Evolutionary conservation across 805 yeast genomes (phyloP).

Genomic region (Kluyveromyces starmeri): DNA sequence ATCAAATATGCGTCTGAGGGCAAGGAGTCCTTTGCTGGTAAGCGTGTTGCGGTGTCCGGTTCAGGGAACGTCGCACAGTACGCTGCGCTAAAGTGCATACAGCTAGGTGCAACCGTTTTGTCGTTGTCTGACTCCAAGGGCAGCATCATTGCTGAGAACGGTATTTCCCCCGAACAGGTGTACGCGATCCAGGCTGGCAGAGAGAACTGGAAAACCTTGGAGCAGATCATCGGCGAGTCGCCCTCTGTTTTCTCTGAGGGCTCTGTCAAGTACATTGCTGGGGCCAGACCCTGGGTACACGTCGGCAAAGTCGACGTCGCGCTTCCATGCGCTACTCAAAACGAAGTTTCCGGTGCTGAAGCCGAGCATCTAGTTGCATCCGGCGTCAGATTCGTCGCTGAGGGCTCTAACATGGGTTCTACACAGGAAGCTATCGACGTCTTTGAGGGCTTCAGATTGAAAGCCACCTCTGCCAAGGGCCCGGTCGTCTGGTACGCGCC

Average conservation of each 20-base stretch:
- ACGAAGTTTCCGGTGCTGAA: constrained; percentile 94
- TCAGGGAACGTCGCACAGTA: constrained; percentile 99
- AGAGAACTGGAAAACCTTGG: constrained; percentile 66
- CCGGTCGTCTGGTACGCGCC: constrained; percentile 93
- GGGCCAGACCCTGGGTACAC: constrained; percentile 94
- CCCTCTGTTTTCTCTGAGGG: constrained; percentile 49
- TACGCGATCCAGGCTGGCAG: constrained; percentile 69
- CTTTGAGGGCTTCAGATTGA: constrained; percentile 72
- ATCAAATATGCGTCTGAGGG: constrained; percentile 86
- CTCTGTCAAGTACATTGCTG: constrained; percentile 73
- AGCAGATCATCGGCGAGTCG: constrained; percentile 51
- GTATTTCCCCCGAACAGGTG: constrained; percentile 80
- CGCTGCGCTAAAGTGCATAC: constrained; percentile 95
- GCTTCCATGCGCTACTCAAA: constrained; percentile 96
- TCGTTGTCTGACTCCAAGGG: constrained; percentile 96
- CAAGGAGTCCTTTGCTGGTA: constrained; percentile 83
- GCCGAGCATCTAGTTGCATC: constrained; percentile 90
- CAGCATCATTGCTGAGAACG: constrained; percentile 64
- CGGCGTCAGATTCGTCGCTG: constrained; percentile 90
- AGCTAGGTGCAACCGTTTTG: constrained; percentile 92
- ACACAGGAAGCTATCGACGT: constrained; percentile 94
- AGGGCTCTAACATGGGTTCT: constrained; percentile 99
- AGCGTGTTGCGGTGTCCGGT: constrained; percentile 94
- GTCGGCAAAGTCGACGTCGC: constrained; percentile 92
- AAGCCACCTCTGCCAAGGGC: constrained; percentile 34